Percentiles rank a stretch among this genome's conserved stretches.
Conservation (phyloP, 345 rosid species). For the Brassica juncea region DNA sequence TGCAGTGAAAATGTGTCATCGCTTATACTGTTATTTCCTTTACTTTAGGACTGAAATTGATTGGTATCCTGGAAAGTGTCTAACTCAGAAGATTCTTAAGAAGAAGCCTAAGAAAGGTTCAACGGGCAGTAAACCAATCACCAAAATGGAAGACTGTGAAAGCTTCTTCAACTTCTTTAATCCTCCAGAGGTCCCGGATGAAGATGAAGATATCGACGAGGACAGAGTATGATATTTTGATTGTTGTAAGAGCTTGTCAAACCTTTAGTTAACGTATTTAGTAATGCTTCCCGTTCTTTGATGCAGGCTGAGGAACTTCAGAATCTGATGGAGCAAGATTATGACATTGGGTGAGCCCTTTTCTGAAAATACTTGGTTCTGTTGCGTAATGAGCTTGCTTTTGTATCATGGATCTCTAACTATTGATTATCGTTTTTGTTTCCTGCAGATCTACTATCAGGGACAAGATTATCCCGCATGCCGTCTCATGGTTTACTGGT, state of each 20-base stretch:
- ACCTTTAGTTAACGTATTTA: background rate
- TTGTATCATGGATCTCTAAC: background rate
- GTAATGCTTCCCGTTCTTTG: constrained; percentile 15
- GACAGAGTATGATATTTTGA: constrained; percentile 52
- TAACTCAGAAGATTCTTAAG: constrained; percentile 82
- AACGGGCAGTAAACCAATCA: constrained; percentile 68
- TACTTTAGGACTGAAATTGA: constrained; percentile 76
- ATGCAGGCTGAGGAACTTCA: constrained; percentile 89
- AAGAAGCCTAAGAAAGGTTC: constrained; percentile 93
- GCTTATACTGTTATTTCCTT: background rate
- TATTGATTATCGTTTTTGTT: background rate
- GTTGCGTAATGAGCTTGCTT: background rate
- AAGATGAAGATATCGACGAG: constrained; percentile 82
- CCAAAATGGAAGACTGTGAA: constrained; percentile 74
- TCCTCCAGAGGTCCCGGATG: constrained; percentile 91
- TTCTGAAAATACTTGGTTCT: background rate
- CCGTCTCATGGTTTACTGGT: constrained; percentile 90
- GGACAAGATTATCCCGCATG: constrained; percentile 83
- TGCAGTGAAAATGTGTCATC: background rate
- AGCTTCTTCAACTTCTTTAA: constrained; percentile 91
- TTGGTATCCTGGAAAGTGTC: constrained; percentile 87
- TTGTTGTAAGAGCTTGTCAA: background rate
- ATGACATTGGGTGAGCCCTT: constrained; percentile 75
- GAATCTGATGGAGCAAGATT: constrained; percentile 86
- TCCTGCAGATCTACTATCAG: constrained; percentile 68